Conservation (phyloP, 2,329 filamentous ascomycete species). For the Aspergillus ruber region DNA sequence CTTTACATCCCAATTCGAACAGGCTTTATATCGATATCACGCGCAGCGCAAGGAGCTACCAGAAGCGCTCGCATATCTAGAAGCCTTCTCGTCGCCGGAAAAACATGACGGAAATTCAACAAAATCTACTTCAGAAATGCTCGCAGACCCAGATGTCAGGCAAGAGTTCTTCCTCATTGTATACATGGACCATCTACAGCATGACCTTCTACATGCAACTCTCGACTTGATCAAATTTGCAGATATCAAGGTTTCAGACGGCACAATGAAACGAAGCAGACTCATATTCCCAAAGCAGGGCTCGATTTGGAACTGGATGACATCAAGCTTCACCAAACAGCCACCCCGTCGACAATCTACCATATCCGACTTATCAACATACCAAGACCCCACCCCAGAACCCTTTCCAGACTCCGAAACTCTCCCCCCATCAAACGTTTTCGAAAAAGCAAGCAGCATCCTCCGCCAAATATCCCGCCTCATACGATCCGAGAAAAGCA, state of each 20-base stretch:
- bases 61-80: slow-evolving; percentile 38
- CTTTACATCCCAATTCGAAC: slow-evolving; percentile 50
- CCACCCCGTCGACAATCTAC: slow-evolving; percentile 12
- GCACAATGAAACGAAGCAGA: slow-evolving; percentile 55
- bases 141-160: slow-evolving; percentile 22
- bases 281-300: slow-evolving; percentile 57
- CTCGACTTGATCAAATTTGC: slow-evolving; percentile 60
- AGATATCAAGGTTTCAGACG: slow-evolving; percentile 56
- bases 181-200: slow-evolving; percentile 62
- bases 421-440: slow-evolving; percentile 55
- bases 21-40: slow-evolving; percentile 49
- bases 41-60: slow-evolving; percentile 44
- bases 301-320: slow-evolving; percentile 56
- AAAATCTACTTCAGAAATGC: slow-evolving; percentile 1
- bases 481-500: slow-evolving; percentile 57
- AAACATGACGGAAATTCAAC: slow-evolving; percentile 29
- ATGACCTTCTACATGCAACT: slow-evolving; percentile 52
- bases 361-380: slow-evolving; percentile 38
- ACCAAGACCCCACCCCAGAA: slow-evolving; percentile 44
- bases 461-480: slow-evolving; percentile 53
- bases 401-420: slow-evolving; percentile 59
- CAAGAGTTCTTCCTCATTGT: slow-evolving; percentile 58
- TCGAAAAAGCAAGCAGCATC: slow-evolving; percentile 55
- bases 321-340: slow-evolving; percentile 9
- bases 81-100: slow-evolving; percentile 19